A percentile compares a stretch with the other conserved stretches of the same genome.
These are phyloP conservation scores for Mytilinidion resinicola DNA, from an alignment of 495 filamentous ascomycete species.

Conservation along the genomic window DNA sequence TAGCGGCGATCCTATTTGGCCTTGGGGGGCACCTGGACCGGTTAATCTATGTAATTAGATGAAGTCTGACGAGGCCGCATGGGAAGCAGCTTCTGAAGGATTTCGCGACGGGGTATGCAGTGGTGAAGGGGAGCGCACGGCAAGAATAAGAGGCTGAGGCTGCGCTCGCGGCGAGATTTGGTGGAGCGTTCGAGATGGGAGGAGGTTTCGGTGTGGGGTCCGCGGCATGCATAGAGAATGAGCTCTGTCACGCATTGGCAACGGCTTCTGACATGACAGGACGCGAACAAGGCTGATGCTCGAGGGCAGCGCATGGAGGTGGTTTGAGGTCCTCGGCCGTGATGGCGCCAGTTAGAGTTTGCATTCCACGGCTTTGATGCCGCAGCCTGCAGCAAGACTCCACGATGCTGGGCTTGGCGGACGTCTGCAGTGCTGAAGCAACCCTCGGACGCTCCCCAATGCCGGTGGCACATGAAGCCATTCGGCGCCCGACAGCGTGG, in stretches of 20 bases:
- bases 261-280: neutral
- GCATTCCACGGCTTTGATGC: neutral
- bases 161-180: neutral
- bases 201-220: neutral
- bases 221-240: neutral
- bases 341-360: neutral
- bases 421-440: neutral
- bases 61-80: neutral
- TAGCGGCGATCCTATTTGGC: neutral
- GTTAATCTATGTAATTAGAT: conserved; percentile 3
- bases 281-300: neutral
- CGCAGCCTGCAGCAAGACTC: neutral
- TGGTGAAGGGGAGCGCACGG: neutral
- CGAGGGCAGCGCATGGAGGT: neutral
- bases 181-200: neutral
- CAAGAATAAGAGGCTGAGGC: neutral
- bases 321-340: neutral
- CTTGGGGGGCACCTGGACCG: neutral
- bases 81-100: neutral
- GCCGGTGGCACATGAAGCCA: neutral
- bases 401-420: neutral
- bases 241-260: neutral
- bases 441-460: neutral
- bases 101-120: neutral
- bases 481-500: too few relatives aligned